Base-by-base conservation (phyloP, 305 asterid species). In the Salvia sclarea region DNA sequence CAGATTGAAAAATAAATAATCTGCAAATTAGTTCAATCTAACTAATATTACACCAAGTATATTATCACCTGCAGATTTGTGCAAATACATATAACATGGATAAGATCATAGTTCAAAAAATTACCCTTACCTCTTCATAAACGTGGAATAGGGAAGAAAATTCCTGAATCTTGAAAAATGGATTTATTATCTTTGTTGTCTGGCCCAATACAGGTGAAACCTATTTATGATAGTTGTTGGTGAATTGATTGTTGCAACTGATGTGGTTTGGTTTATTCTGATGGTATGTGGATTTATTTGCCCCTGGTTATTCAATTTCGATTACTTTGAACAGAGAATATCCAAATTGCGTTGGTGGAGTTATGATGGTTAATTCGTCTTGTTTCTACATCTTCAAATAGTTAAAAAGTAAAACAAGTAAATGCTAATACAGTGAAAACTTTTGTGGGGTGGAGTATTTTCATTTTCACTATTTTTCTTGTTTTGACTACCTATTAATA, bases 401-500 rank as follows among this genome's bases (percentile, higher is more conserved):
- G n/a, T n/a, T n/a, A n/a, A n/a, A n/a, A n/a, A n/a, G n/a, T n/a
- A n/a, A n/a, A 66, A 37, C 25, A 35, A 12, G 38, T 14, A 8
- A 1, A 22, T 14, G 14, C 60, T n/a, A n/a, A 18, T 2, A 48
- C 18, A 17, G 66, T 20, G 43, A 56, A 56, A 56, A 55, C 37
- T n/a, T 60, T 17, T 16, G 47, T 31, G 33, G 47, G 28, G 30
- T 24, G 12, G 22, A 52, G 3, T 10, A 8, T 1, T 37, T 1
- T 25, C 2, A 2, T 17, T 33, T 62, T 75, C 71, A 72, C 67
- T 43, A 30, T 40, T 70, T 72, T 69, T 66, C 38, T 50, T 71
- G 74, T 77, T 61, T 76, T 76, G 78, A 80, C n/a, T n/a, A n/a
- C 74, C 61, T 4, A 10, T 40, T 41, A 47, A 37, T 12, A 43